These are phyloP conservation scores for Colletotrichum incanum DNA, from an alignment of 2,329 filamentous ascomycete species.

Conservation along the genomic window DNA sequence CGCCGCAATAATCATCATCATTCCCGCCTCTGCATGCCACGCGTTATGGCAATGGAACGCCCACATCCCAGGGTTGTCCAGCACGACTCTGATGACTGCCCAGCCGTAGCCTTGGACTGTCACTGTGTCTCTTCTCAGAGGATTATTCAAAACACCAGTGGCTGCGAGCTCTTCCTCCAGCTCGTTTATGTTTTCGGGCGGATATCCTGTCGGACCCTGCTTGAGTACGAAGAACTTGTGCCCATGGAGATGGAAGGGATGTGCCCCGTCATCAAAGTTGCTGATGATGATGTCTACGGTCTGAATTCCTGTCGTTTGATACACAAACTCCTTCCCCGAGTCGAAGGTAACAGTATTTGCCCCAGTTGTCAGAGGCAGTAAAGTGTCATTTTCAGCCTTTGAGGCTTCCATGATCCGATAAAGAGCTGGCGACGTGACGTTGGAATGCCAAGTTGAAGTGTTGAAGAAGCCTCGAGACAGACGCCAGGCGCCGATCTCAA, in stretches of 20 bases:
- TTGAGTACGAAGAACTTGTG: conserved; percentile 68
- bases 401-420: conserved; percentile 53
- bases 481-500: conserved; percentile 69
- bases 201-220: conserved; percentile 54
- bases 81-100: conserved; percentile 67
- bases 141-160: conserved; percentile 48
- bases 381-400: not conserved
- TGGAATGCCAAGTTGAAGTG: conserved; percentile 62
- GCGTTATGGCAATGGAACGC: conserved; percentile 72
- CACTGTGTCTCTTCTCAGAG: conserved; percentile 60
- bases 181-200: conserved; percentile 47
- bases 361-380: conserved; percentile 39
- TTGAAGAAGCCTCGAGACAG: conserved; percentile 71
- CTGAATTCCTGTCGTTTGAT: conserved; percentile 22
- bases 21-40: conserved; percentile 72
- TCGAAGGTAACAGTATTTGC: conserved; percentile 52
- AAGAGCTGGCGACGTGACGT: conserved; percentile 54
- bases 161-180: conserved; percentile 47
- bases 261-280: conserved; percentile 54
- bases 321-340: conserved; percentile 42
- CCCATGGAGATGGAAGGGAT: conserved; percentile 71
- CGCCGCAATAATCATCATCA: conserved; percentile 71
- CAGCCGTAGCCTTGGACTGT: conserved; percentile 69
- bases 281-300: conserved; percentile 51
- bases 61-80: conserved; percentile 73